Percentiles rank a stretch among this genome's conserved stretches.
phyloP scores from a whole-genome alignment of 1,284 basidiomycete species.

The Papiliotrema flavescens region DNA sequence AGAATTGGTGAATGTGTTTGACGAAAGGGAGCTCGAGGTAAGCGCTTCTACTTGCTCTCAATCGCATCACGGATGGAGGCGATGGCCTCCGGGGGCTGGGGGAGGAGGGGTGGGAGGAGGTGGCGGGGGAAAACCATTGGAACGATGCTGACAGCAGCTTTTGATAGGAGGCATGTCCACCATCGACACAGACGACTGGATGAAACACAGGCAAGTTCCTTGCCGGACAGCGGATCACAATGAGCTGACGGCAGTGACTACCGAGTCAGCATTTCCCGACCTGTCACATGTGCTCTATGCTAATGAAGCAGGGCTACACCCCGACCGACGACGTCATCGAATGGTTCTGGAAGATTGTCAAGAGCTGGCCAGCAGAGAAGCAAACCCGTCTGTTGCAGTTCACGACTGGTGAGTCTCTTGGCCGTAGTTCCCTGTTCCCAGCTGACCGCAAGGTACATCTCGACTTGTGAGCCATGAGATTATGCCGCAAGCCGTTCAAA shows the following conservation, averaged over 20 bases:
- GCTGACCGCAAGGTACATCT: conserved; percentile 88
- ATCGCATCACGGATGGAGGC: background rate
- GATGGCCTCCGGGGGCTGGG: too few relatives aligned
- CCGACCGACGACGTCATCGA: conserved; percentile 84
- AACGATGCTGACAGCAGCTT: too few relatives aligned
- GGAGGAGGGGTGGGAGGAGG: too few relatives aligned
- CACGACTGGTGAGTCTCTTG: conserved; percentile 1
- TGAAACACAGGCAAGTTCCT: too few relatives aligned
- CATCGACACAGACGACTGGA: conserved; percentile 74
- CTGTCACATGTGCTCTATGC: too few relatives aligned
- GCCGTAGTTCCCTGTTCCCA: background rate
- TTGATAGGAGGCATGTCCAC: conserved; percentile 99
- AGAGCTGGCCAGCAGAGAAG: conserved; percentile 92
- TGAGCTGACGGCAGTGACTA: conserved; percentile 53
- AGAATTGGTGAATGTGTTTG: conserved; percentile 94
- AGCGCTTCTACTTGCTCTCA: conserved; percentile 9
- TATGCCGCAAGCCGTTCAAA: too few relatives aligned
- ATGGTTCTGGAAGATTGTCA: conserved; percentile 99
- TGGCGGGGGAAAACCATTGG: too few relatives aligned
- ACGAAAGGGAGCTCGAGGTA: conserved; percentile 89
- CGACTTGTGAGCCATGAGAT: too few relatives aligned
- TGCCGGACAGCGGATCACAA: too few relatives aligned
- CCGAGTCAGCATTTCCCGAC: conserved; percentile 7
- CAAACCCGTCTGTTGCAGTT: conserved; percentile 51
- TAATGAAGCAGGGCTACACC: conserved; percentile 58